These are phyloP conservation scores for Leptographium procerum DNA, from an alignment of 2,329 filamentous ascomycete species.

Conservation along the genomic window DNA sequence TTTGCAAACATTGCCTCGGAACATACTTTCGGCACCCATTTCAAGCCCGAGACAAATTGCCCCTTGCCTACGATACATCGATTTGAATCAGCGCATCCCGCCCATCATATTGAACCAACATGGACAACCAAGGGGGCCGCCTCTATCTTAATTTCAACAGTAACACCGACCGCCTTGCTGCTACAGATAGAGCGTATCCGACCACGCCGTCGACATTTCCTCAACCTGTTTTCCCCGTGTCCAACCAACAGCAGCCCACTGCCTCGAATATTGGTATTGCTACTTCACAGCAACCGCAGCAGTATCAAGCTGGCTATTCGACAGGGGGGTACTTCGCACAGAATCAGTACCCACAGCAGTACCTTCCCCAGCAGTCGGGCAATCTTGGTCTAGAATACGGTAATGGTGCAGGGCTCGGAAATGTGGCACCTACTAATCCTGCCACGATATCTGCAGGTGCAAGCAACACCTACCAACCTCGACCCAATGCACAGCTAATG, in stretches of 20 bases:
- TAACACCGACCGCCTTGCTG: slow-evolving; percentile 51
- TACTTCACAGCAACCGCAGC: slow-evolving; percentile 29
- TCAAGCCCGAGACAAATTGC: not conserved
- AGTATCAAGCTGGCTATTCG: slow-evolving; percentile 34
- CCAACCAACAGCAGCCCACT: slow-evolving; percentile 20
- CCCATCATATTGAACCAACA: slow-evolving; percentile 20
- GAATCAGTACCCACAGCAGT: slow-evolving; percentile 24
- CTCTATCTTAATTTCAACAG: slow-evolving; percentile 53
- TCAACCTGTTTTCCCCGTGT: slow-evolving; percentile 61
- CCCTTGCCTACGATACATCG: not conserved
- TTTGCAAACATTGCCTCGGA: not conserved
- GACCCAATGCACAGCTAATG: slow-evolving; percentile 38
- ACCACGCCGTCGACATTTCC: slow-evolving; percentile 94
- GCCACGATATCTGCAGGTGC: not conserved
- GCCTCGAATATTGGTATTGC: slow-evolving; percentile 32
- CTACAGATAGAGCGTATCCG: slow-evolving; percentile 61
- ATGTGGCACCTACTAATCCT: not conserved
- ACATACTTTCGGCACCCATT: not conserved
- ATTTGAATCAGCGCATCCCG: not conserved
- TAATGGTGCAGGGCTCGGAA: slow-evolving; percentile 4
- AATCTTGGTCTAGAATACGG: not conserved
- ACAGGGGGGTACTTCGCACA: slow-evolving; percentile 48
- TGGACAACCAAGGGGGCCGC: slow-evolving; percentile 48
- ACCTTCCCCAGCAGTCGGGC: slow-evolving; percentile 22
- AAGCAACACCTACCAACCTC: slow-evolving; percentile 32